These are phyloP conservation scores for Solanum microdontum DNA, from an alignment of 257 asterid species.

Conservation along the genomic window DNA sequence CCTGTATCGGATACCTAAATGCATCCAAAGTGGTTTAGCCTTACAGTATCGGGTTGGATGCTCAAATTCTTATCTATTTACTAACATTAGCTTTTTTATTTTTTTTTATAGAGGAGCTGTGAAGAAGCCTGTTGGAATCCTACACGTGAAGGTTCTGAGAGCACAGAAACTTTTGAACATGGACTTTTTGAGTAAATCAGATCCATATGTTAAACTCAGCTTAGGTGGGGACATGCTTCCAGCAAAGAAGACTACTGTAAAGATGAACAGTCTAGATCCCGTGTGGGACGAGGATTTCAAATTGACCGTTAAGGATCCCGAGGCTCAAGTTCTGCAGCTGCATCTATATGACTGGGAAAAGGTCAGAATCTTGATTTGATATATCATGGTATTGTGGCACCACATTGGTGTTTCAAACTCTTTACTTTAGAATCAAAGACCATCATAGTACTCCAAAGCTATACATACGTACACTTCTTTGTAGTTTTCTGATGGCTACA, in stretches of 20 bases:
- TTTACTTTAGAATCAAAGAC: not conserved
- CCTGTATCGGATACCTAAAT: not conserved
- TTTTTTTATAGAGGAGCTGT: conserved; percentile 41
- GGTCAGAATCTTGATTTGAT: conserved; percentile 20
- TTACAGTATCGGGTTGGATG: not conserved
- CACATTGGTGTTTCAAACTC: not conserved
- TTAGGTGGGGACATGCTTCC: conserved; percentile 55
- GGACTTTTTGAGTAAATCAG: conserved; percentile 61
- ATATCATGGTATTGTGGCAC: not conserved
- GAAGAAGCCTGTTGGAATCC: conserved; percentile 79
- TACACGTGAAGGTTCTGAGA: conserved; percentile 59
- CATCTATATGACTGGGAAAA: conserved; percentile 77
- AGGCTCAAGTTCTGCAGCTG: conserved; percentile 46
- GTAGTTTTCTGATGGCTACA: not conserved
- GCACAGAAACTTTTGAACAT: conserved; percentile 51
- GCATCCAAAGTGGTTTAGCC: not conserved
- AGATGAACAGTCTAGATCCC: conserved; percentile 64
- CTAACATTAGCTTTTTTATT: not conserved
- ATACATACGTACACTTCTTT: not conserved
- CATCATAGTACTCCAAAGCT: not conserved
- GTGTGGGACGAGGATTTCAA: conserved; percentile 72
- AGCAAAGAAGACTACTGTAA: conserved; percentile 50
- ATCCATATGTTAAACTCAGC: conserved; percentile 75
- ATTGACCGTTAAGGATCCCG: conserved; percentile 65
- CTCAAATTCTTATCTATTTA: not conserved